Evolutionary conservation across 164 flowering plant genomes (phyloP).

Genomic region (Stephania cephalantha): DNA sequence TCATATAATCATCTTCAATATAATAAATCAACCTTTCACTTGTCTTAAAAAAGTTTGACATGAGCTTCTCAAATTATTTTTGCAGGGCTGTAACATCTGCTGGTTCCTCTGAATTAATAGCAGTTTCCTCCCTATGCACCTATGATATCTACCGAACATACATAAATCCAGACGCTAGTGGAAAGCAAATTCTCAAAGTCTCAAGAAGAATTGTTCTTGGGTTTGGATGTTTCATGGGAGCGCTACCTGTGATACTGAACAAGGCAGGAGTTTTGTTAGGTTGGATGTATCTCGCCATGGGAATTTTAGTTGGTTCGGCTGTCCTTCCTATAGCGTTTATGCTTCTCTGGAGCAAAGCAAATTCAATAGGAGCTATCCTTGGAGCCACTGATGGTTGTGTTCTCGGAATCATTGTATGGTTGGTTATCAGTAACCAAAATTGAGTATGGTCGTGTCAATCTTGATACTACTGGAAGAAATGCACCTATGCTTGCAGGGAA

Average conservation of each 20-base stretch:
- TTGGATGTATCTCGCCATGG: slow-evolving; percentile 98
- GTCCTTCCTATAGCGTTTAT: slow-evolving; percentile 86
- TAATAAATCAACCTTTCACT: too few relatives aligned
- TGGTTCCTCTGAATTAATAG: slow-evolving; percentile 88
- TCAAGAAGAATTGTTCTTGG: slow-evolving; percentile 61
- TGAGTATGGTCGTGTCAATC: slow-evolving; percentile 70
- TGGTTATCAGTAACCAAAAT: slow-evolving; percentile 64
- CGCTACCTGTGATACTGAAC: slow-evolving; percentile 78
- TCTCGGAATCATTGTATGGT: slow-evolving; percentile 70
- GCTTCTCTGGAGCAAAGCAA: slow-evolving; percentile 93
- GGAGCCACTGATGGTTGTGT: slow-evolving; percentile 63
- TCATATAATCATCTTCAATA: too few relatives aligned
- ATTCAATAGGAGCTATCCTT: slow-evolving; percentile 69
- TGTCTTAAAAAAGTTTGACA: too few relatives aligned
- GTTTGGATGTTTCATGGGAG: slow-evolving; percentile 95
- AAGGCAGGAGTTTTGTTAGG: slow-evolving; percentile 88
- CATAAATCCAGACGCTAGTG: slow-evolving; percentile 76
- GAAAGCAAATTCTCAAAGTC: slow-evolving; percentile 73
- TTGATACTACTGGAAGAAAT: slow-evolving; percentile 89
- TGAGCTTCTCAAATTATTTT: neutral
- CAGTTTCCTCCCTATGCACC: slow-evolving; percentile 91
- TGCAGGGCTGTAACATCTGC: slow-evolving; percentile 98
- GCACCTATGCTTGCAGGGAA: slow-evolving; percentile 97
- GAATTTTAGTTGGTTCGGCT: slow-evolving; percentile 85
- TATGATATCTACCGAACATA: slow-evolving; percentile 92